phyloP scores from a whole-genome alignment of 208 protist species.

The Plasmodiophora brassicae region DNA sequence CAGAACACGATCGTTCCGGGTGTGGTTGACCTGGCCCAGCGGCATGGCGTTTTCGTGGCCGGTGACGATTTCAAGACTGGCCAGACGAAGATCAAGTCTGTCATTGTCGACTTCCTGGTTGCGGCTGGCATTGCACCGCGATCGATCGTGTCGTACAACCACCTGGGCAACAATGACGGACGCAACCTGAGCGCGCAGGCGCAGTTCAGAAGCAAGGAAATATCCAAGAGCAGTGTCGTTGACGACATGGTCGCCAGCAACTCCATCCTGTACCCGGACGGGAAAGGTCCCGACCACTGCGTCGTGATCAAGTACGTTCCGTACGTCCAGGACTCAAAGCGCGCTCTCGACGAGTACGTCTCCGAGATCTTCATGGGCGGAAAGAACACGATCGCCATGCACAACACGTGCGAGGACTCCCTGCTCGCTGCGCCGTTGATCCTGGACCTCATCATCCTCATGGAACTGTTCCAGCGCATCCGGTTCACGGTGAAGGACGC shows the following conservation, averaged over 20 bases:
- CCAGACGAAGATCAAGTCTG: conserved; percentile 99
- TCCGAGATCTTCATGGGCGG: conserved; percentile 96
- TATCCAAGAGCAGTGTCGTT: conserved; percentile 96
- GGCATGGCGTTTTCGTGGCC: conserved; percentile 75
- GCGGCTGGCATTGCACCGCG: conserved; percentile 81
- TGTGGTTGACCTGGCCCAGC: conserved; percentile 43
- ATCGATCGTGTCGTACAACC: conserved; percentile 87
- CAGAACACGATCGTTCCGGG: conserved; percentile 97
- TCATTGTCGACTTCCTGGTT: conserved; percentile 95
- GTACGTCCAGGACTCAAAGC: conserved; percentile 91
- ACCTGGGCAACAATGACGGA: conserved; percentile 99
- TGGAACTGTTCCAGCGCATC: conserved; percentile 88
- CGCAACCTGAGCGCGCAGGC: conserved; percentile 77
- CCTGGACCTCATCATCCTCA: conserved; percentile 91
- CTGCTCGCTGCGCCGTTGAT: conserved; percentile 95
- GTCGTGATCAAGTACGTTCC: conserved; percentile 96
- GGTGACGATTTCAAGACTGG: conserved; percentile 99
- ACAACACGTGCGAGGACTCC: conserved; percentile 98
- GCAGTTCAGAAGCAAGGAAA: conserved; percentile 90
- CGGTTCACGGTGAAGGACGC: too few species aligned
- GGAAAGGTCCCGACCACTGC: conserved; percentile 91
- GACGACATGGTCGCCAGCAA: conserved; percentile 97
- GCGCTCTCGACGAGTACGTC: conserved; percentile 96
- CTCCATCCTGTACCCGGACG: conserved; percentile 72
- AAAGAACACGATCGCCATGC: conserved; percentile 74